These are phyloP conservation scores for Ustulina deusta DNA, from an alignment of 2,329 filamentous ascomycete species.

Conservation along the genomic window DNA sequence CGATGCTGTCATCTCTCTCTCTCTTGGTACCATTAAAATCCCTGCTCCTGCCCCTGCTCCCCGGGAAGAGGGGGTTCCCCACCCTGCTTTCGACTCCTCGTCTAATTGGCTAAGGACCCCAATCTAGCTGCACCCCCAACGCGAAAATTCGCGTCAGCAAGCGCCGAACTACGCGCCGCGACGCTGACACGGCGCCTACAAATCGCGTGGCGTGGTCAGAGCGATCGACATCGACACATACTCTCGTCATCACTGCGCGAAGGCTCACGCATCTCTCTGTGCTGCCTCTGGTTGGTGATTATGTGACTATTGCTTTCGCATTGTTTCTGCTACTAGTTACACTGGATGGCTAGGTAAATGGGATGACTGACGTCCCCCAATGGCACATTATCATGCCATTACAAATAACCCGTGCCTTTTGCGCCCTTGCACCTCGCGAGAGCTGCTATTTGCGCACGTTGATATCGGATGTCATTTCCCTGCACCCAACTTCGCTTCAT, in stretches of 20 bases:
- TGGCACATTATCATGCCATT: slow-evolving; percentile 17
- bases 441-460: slow-evolving; percentile 1
- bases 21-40: neutral
- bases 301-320: slow-evolving; percentile 13
- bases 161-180: slow-evolving; percentile 27
- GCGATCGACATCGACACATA: slow-evolving; percentile 1
- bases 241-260: neutral
- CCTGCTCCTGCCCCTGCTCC: slow-evolving; percentile 1
- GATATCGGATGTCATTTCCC: slow-evolving; percentile 5
- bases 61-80: slow-evolving; percentile 23
- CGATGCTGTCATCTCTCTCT: neutral
- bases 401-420: slow-evolving; percentile 1
- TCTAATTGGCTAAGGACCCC: slow-evolving; percentile 21
- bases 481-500: slow-evolving; percentile 2
- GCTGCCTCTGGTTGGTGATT: neutral
- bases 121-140: slow-evolving; percentile 4
- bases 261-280: neutral
- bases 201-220: slow-evolving; percentile 33
- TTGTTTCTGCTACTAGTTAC: slow-evolving; percentile 32
- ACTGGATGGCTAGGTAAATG: slow-evolving; percentile 15
- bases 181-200: slow-evolving; percentile 20
- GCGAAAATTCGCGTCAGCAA: slow-evolving; percentile 36
- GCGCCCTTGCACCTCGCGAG: slow-evolving; percentile 7
- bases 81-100: neutral
- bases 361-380: slow-evolving; percentile 21